Evolutionary conservation across 805 yeast genomes (phyloP).

Genomic region (Suhomyces sp.): DNA sequence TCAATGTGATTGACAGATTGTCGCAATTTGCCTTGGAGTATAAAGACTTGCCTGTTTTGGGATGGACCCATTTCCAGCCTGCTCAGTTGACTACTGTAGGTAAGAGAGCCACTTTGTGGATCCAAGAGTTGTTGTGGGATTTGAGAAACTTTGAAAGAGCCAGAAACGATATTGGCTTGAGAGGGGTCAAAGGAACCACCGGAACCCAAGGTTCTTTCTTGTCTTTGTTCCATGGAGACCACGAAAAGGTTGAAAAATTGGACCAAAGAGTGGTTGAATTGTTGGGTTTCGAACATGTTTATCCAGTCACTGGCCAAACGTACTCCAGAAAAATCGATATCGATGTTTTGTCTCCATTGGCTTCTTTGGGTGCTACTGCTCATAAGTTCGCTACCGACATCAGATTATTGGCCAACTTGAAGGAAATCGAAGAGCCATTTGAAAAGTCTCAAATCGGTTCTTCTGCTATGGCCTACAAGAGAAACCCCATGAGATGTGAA

Average conservation of each 20-base stretch:
- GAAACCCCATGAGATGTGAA: slow-evolving; percentile 99
- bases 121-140: slow-evolving; percentile 97
- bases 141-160: slow-evolving; percentile 94
- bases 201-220: slow-evolving; percentile 98
- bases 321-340: slow-evolving; percentile 97
- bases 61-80: slow-evolving; percentile 99
- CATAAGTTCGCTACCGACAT: slow-evolving; percentile 98
- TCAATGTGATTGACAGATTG: slow-evolving; percentile 90
- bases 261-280: slow-evolving; percentile 91
- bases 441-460: slow-evolving; percentile 99
- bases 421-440: slow-evolving; percentile 97
- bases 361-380: slow-evolving; percentile 92
- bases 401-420: slow-evolving; percentile 91
- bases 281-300: slow-evolving; percentile 89
- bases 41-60: slow-evolving; percentile 94
- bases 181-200: slow-evolving; percentile 99
- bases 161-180: slow-evolving; percentile 89
- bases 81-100: slow-evolving; percentile 99
- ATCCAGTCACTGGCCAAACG: slow-evolving; percentile 99
- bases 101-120: slow-evolving; percentile 96
- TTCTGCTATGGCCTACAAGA: slow-evolving; percentile 98
- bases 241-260: slow-evolving; percentile 89
- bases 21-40: slow-evolving; percentile 83
- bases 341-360: slow-evolving; percentile 87
- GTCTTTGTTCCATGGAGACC: slow-evolving; percentile 93